Evolutionary conservation across 73 alveolate genomes (phyloP), one percentile per base, ranked within the genome.

Genomic region (Stentor coeruleus): DNA sequence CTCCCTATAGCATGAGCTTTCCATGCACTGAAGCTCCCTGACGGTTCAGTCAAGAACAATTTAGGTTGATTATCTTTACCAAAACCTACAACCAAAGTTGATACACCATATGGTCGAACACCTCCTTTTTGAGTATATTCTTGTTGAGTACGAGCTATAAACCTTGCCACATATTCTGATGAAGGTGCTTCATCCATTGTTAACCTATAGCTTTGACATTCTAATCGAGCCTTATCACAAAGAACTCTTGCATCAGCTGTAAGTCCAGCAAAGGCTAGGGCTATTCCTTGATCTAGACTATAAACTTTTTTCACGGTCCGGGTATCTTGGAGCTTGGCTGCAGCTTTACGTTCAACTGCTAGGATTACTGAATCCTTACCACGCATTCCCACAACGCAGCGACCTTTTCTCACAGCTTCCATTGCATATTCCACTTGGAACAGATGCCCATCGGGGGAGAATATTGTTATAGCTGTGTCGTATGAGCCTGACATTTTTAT

Each of bases 391-490:
- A 96, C 91, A 40, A 97, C 91, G 59, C 97, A 91, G 11, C 95
- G 91, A 39, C 99, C 99, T 76, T 93, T 88, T 59, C 95, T 94
- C 38, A 96, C 99, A 15, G 99, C 99, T 76, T 95, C 99, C 89
- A 96, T 94, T 20, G 99, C 99, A 83, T 96, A 96, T 91, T 96
- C 98, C 6, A 96, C 98, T 85, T 96, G 96, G 93, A 94, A 92
- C 39, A 96, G 91, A 84, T 94, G 94, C 30, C 98, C 99, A 84
- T 94, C 98, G 75, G 98, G 98, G 41, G 98, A 95, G 85, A 96
- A 96, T 72, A 94, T 95, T 26, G 99, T 95, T 89, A 96, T 86
- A 30, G 99, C 97, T 84, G 96, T 96, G 87, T 96, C 99, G 95
- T 96, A 96, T 6, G 66, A 83, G n/a, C n/a, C n/a, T n/a, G n/a